Evolutionary conservation across 1,284 basidiomycete species (phyloP).

Genomic region (Amylostereum areolatum): DNA sequence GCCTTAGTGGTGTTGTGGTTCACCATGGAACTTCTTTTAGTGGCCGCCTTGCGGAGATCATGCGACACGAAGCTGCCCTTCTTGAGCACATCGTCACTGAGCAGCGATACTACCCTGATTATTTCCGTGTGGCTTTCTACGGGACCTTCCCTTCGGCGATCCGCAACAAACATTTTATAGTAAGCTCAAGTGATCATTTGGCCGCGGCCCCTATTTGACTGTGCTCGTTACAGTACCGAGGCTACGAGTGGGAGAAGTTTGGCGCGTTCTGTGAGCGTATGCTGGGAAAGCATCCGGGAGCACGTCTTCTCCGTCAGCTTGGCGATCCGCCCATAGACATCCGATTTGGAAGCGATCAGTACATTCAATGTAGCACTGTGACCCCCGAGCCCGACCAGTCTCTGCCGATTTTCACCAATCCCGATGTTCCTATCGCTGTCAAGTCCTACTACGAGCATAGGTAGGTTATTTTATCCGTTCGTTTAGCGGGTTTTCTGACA

Average conservation of each 20-base stretch:
- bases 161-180: slow-evolving; percentile 83
- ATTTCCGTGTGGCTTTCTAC: slow-evolving; percentile 91
- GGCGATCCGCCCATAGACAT: slow-evolving; percentile 80
- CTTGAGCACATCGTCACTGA: slow-evolving; percentile 81
- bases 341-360: slow-evolving; percentile 76
- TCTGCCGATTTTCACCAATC: slow-evolving; percentile 78
- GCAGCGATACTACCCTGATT: slow-evolving; percentile 82
- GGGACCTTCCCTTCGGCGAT: slow-evolving; percentile 86
- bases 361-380: slow-evolving; percentile 85
- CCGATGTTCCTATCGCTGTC: slow-evolving; percentile 77
- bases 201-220: not conserved
- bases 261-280: slow-evolving; percentile 88
- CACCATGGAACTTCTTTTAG: slow-evolving; percentile 30
- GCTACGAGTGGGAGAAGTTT: slow-evolving; percentile 87
- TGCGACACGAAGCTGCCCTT: slow-evolving; percentile 78
- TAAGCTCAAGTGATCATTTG: slow-evolving; percentile 21
- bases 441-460: slow-evolving; percentile 86
- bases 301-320: slow-evolving; percentile 71
- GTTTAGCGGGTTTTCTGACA: slow-evolving; percentile 1
- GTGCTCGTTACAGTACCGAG: slow-evolving; percentile 62
- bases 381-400: slow-evolving; percentile 80
- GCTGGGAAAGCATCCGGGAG: slow-evolving; percentile 87
- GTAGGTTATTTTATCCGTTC: slow-evolving; percentile 29
- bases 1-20: slow-evolving; percentile 4
- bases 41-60: slow-evolving; percentile 75